Percentiles rank a stretch among this genome's conserved stretches.
phyloP scores from a whole-genome alignment of 331 rosid genomes.

The Quercus tomentella region DNA sequence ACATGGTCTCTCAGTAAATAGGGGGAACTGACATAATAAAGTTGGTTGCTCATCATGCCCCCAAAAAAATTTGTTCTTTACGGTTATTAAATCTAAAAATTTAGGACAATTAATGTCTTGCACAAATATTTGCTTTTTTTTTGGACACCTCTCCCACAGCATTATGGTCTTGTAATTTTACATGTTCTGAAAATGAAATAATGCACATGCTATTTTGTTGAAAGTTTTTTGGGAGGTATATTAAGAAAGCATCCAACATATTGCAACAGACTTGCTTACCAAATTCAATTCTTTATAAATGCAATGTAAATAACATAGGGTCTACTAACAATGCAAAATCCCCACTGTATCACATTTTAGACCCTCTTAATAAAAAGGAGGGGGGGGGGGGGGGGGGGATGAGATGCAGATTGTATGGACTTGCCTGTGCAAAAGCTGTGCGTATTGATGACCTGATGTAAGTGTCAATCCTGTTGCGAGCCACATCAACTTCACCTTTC shows the following conservation, averaged over 20 bases:
- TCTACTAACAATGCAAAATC: neutral
- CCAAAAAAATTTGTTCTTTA: neutral
- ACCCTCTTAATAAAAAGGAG: neutral
- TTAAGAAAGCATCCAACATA: neutral
- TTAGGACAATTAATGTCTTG: neutral
- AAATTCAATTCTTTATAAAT: neutral
- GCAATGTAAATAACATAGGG: neutral
- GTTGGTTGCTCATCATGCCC: neutral
- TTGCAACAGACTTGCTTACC: neutral
- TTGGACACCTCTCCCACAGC: neutral
- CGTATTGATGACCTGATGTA: constrained; percentile 85
- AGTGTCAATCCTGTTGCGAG: constrained; percentile 65
- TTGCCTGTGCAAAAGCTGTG: constrained; percentile 86
- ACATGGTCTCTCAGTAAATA: neutral
- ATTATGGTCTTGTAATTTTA: neutral
- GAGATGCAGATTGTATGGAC: constrained; percentile 25
- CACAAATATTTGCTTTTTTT: neutral
- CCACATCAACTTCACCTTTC: constrained; percentile 61
- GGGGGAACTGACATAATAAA: neutral
- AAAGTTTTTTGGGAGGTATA: neutral
- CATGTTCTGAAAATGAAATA: constrained; percentile 9
- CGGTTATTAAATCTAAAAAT: neutral
- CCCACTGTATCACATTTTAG: neutral
- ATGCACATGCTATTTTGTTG: neutral
- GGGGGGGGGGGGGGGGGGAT: neutral